Evolutionary conservation across 805 yeast genomes (phyloP), one percentile per base, ranked within the genome.

Genomic region (Candida gorgasii): DNA sequence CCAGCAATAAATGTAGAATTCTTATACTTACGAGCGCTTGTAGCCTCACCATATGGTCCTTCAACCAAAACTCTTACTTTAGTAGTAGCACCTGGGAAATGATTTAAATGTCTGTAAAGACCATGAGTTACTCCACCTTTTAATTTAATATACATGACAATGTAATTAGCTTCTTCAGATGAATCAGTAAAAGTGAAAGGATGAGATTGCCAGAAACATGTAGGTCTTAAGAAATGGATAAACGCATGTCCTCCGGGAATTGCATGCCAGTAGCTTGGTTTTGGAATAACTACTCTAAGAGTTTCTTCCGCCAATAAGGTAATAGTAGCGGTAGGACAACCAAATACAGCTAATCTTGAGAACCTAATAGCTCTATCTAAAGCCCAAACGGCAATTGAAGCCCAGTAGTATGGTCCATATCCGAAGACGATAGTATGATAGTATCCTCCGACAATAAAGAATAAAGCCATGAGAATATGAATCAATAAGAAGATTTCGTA

Each of bases 31-130:
- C 66, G 61, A 13, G 80, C 63, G 2, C 82, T 75, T 3, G 77
- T 54, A 2, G 73, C 53, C 35, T 69, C 68, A 5, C 92, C 88
- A 53, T 86, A 85, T 1, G 90, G 89, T 1, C 92, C 92, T 48
- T 64, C 68, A 14, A 63, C 55, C 8, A 63, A 58, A 6, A 65
- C 64, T 36, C 63, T 47, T 31, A 65, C 56, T 22, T 49, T 33
- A 5, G 53, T 47, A 8, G 47, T 38, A 20, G 53, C 50, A 15
- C 61, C 67, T 2, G 69, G 66, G 30, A 49, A 42, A n/a, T 40
- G 49, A 30, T 40, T 31, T 42, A 67, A 54, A 19, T 55, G 48
- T 41, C 57, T 54, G 44, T 49, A 55, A 15, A 67, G 51, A 1
- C 58, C 53, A 43, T 64, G 61, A 2, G 85, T 78, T 45, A 78